Evolutionary conservation across 163 green algal species (phyloP).

Genomic region (Scenedesmus sp.): DNA sequence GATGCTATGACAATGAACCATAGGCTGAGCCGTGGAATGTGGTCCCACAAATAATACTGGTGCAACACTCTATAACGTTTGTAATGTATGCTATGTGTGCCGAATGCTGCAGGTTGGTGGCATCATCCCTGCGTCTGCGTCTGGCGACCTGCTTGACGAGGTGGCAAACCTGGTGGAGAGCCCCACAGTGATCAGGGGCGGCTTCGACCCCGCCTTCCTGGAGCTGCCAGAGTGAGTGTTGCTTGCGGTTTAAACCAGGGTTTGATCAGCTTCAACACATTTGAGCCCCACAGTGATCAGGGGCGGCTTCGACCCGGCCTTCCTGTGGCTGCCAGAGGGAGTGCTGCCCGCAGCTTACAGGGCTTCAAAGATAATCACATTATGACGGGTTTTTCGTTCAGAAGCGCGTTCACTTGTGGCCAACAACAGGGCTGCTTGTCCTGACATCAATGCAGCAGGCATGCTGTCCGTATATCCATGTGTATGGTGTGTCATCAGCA

Average conservation of each 20-base stretch:
- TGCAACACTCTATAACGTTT: neutral
- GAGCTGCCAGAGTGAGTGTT: slow-evolving; percentile 81
- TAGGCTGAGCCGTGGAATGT: neutral
- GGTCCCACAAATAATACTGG: neutral
- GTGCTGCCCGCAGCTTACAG: neutral
- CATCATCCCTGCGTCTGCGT: slow-evolving; percentile 58
- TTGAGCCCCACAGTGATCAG: slow-evolving; percentile 82
- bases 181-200: slow-evolving; percentile 86
- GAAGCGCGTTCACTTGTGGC: too few relatives aligned
- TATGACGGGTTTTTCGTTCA: too few relatives aligned
- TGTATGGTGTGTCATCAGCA: too few relatives aligned
- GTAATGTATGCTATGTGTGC: neutral
- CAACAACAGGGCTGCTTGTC: too few relatives aligned
- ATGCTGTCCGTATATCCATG: too few relatives aligned
- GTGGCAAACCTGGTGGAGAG: slow-evolving; percentile 95
- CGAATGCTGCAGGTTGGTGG: slow-evolving; percentile 63
- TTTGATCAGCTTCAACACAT: too few relatives aligned
- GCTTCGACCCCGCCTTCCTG: slow-evolving; percentile 91
- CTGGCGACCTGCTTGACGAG: slow-evolving; percentile 67
- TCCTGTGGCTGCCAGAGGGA: slow-evolving; percentile 91
- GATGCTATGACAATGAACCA: neutral
- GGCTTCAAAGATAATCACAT: too few relatives aligned
- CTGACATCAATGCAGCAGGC: too few relatives aligned
- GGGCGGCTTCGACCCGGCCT: slow-evolving; percentile 88
- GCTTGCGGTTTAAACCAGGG: neutral